phyloP scores from a whole-genome alignment of 202 grass and related monocot species.

The Schoenoplectus triqueter region DNA sequence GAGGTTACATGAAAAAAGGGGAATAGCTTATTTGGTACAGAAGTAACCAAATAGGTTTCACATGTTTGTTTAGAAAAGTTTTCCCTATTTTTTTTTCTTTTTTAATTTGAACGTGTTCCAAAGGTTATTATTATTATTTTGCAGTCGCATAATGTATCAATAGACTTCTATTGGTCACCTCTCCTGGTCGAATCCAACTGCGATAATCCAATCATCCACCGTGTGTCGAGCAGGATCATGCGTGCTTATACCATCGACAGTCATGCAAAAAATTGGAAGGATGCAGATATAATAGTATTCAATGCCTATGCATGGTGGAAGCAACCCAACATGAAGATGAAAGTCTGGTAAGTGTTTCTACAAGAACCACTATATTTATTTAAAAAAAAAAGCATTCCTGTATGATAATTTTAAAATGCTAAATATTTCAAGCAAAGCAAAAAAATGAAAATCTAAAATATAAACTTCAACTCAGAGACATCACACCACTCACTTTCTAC shows the following conservation, averaged over 20 bases:
- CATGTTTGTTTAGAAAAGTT: slow-evolving; percentile 1
- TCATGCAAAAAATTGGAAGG: slow-evolving; percentile 64
- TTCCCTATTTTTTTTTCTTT: not conserved
- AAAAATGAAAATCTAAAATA: no score
- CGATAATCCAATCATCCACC: slow-evolving; percentile 73
- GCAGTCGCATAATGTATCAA: slow-evolving; percentile 77
- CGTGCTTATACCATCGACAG: slow-evolving; percentile 58
- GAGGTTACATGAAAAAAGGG: slow-evolving; percentile 11
- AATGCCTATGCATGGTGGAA: slow-evolving; percentile 96
- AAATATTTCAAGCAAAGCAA: no score
- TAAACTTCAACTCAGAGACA: no score
- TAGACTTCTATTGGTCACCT: slow-evolving; percentile 96
- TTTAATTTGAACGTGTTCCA: not conserved
- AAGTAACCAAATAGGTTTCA: slow-evolving; percentile 16
- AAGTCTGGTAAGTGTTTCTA: slow-evolving; percentile 65
- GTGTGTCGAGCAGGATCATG: slow-evolving; percentile 73
- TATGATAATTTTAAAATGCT: not conserved
- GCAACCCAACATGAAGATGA: slow-evolving; percentile 75
- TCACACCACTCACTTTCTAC: no score
- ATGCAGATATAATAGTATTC: slow-evolving; percentile 82
- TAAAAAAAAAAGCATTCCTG: not conserved
- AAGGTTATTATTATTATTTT: no score
- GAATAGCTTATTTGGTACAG: slow-evolving; percentile 27
- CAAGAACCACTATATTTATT: slow-evolving; percentile 3
- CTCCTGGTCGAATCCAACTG: slow-evolving; percentile 85